These are phyloP conservation scores for Fusarium udum DNA, from an alignment of 2,329 filamentous ascomycete species.

Conservation along the genomic window DNA sequence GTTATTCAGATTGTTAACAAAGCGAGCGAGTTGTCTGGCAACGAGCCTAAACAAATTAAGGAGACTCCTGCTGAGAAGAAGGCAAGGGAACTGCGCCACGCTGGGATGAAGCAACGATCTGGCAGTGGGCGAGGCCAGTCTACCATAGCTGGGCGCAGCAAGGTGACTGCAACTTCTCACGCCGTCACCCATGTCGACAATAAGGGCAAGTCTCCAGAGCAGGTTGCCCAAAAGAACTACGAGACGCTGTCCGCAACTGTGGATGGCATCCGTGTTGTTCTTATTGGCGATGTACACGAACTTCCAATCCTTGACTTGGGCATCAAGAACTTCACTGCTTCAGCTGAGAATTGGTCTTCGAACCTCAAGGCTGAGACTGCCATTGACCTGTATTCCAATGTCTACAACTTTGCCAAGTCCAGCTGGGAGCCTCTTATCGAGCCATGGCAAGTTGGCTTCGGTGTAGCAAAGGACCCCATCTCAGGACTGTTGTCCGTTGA, in stretches of 20 bases:
- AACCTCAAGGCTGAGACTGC: constrained; percentile 86
- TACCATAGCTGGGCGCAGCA: constrained; percentile 53
- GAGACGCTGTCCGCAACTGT: constrained; percentile 89
- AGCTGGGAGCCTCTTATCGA: constrained; percentile 97
- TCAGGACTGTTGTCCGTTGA: constrained; percentile 85
- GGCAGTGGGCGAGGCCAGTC: constrained; percentile 66
- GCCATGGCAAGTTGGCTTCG: constrained; percentile 94
- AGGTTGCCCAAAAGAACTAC: constrained; percentile 42
- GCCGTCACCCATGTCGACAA: constrained; percentile 36
- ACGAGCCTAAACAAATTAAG: constrained; percentile 59
- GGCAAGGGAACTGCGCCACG: constrained; percentile 61
- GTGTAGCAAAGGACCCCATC: constrained; percentile 79
- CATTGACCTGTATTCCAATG: constrained; percentile 94
- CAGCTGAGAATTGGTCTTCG: constrained; percentile 90
- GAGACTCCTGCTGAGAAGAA: constrained; percentile 61
- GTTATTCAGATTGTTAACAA: constrained; percentile 92
- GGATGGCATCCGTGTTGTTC: constrained; percentile 87
- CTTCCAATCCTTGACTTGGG: constrained; percentile 93
- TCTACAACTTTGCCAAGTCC: constrained; percentile 99
- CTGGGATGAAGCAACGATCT: constrained; percentile 63
- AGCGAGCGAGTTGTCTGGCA: constrained; percentile 85
- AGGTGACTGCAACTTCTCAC: constrained; percentile 52
- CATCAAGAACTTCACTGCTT: constrained; percentile 86
- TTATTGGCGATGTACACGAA: constrained; percentile 96
- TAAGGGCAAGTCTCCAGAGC: constrained; percentile 28